Evolutionary conservation across 192 early-diverging fungal genomes (phyloP).

Genomic region (Linnemannia zychae): DNA sequence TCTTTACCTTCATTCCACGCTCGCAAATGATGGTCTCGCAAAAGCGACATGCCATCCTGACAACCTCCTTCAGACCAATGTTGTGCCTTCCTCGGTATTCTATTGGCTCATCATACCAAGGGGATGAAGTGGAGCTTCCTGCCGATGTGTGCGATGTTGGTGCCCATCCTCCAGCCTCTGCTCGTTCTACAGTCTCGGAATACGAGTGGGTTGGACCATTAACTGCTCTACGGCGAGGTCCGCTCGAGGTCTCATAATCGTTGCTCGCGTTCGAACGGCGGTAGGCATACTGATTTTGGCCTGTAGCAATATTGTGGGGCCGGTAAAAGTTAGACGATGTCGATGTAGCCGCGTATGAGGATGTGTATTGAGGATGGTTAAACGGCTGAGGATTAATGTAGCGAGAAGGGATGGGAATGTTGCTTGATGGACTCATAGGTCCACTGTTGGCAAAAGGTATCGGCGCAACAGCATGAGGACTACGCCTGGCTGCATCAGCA

Average conservation of each 20-base stretch:
- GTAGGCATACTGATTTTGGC: neutral
- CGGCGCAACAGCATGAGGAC: neutral
- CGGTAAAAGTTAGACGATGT: conserved; percentile 13
- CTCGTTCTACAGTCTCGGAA: conserved; percentile 39
- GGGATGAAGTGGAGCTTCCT: neutral
- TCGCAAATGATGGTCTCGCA: conserved; percentile 75
- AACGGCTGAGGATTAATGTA: conserved; percentile 28
- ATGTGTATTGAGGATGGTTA: conserved; percentile 6
- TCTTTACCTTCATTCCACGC: conserved; percentile 81
- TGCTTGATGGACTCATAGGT: conserved; percentile 11
- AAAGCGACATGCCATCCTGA: conserved; percentile 70
- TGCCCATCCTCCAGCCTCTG: conserved; percentile 36
- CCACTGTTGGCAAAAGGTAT: conserved; percentile 1
- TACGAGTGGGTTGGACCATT: neutral
- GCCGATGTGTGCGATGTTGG: neutral
- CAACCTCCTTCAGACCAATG: conserved; percentile 68
- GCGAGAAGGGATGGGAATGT: conserved; percentile 40
- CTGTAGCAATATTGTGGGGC: conserved; percentile 12
- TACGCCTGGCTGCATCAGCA: neutral
- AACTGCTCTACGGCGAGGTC: neutral
- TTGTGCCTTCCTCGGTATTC: neutral
- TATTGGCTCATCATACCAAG: neutral
- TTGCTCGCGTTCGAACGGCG: neutral
- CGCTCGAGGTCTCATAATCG: neutral
- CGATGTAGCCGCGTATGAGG: neutral